Conservation (phyloP, 805 yeast genomes). For the Wickerhamiella azymoides region DNA sequence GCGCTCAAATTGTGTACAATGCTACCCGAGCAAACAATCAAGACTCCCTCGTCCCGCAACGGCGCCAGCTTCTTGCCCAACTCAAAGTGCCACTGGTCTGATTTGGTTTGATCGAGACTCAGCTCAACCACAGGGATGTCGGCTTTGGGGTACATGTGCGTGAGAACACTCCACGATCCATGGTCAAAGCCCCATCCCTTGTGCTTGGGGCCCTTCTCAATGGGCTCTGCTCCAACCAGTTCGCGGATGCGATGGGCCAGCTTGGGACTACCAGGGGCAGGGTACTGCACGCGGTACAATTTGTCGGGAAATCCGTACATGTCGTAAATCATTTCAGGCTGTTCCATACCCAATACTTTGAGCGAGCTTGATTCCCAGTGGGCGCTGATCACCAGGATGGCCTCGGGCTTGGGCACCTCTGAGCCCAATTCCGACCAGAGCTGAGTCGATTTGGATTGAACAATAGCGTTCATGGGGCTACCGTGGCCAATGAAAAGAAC, state of each 20-base stretch:
- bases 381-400: constrained; percentile 17
- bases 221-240: background rate
- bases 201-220: too few relatives aligned
- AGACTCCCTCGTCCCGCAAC: constrained; percentile 38
- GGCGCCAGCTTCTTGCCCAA: constrained; percentile 40
- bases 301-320: constrained; percentile 15
- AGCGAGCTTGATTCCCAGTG: constrained; percentile 15
- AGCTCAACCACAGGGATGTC: constrained; percentile 28
- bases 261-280: constrained; percentile 17
- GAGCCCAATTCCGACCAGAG: constrained; percentile 13
- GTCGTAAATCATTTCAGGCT: constrained; percentile 18
- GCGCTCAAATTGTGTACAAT: constrained; percentile 48
- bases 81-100: constrained; percentile 27
- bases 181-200: constrained; percentile 20
- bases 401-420: constrained; percentile 14
- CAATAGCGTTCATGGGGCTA: constrained; percentile 14
- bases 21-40: constrained; percentile 54
- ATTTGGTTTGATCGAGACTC: constrained; percentile 28
- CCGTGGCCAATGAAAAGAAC: constrained; percentile 15
- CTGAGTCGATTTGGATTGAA: constrained; percentile 2
- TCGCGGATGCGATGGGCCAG: constrained; percentile 13
- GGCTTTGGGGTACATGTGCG: constrained; percentile 18
- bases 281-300: constrained; percentile 15
- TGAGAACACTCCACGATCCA: constrained; percentile 18
- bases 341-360: constrained; percentile 11